Evolutionary conservation across 164 flowering plant species (phyloP).

Genomic region (Liquidambar formosana): DNA sequence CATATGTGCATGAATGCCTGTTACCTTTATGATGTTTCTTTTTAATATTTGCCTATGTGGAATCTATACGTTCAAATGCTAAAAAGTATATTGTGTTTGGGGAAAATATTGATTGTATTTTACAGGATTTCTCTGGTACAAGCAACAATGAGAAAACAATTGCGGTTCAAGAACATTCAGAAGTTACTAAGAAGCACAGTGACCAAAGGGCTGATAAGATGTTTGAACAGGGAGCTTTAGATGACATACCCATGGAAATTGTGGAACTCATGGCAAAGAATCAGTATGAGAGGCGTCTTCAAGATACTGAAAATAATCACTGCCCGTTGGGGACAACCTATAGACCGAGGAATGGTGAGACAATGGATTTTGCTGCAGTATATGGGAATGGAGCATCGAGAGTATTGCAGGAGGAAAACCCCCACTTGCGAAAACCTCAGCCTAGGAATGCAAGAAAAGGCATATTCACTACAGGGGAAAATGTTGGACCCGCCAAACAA

Average conservation of each 20-base stretch:
- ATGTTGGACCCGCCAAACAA: conserved; percentile 18
- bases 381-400: conserved; percentile 23
- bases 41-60: neutral
- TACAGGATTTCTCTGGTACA: conserved; percentile 30
- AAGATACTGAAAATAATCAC: conserved; percentile 31
- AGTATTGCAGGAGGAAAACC: conserved; percentile 21
- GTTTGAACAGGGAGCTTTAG: conserved; percentile 40
- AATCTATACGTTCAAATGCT: neutral
- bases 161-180: conserved; percentile 21
- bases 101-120: neutral
- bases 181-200: conserved; percentile 17
- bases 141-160: conserved; percentile 20
- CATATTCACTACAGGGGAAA: conserved; percentile 7
- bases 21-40: neutral
- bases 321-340: conserved; percentile 13
- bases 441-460: conserved; percentile 25
- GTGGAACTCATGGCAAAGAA: conserved; percentile 80
- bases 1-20: neutral
- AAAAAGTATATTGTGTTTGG: neutral
- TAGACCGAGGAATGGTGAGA: conserved; percentile 15
- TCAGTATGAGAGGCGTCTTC: conserved; percentile 67
- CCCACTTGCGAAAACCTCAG: conserved; percentile 17
- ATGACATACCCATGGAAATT: conserved; percentile 86
- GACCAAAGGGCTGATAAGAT: conserved; percentile 22
- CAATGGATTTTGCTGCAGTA: conserved; percentile 20